Conservation (phyloP, 495 filamentous ascomycete species). For the Neurospora intermedia region DNA sequence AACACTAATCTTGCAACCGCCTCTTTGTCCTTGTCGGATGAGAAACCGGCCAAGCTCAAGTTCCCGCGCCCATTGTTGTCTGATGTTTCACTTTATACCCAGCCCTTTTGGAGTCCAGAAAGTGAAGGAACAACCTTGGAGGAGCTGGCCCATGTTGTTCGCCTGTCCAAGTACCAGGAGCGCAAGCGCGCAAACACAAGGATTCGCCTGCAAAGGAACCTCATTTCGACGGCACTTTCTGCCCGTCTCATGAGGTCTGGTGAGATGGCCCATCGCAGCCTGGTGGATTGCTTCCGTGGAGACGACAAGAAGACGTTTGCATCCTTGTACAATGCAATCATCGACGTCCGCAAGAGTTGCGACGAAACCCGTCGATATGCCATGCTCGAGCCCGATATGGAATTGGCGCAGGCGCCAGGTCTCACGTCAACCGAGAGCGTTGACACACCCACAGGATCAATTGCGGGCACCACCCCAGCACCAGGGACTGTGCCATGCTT, state of each 20-base stretch:
- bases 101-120: constrained; percentile 34
- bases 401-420: constrained; percentile 34
- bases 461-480: constrained; percentile 24
- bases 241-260: constrained; percentile 70
- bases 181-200: constrained; percentile 57
- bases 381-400: constrained; percentile 57
- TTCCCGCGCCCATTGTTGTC: constrained; percentile 35
- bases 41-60: constrained; percentile 17
- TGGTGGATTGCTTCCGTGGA: constrained; percentile 79
- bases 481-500: constrained; percentile 53
- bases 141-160: constrained; percentile 60
- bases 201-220: constrained; percentile 52
- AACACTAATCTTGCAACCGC: constrained; percentile 3
- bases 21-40: constrained; percentile 11
- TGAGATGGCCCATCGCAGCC: constrained; percentile 64
- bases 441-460: constrained; percentile 28
- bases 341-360: constrained; percentile 81
- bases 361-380: constrained; percentile 58
- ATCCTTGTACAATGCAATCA: constrained; percentile 73
- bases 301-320: constrained; percentile 88
- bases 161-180: constrained; percentile 63
- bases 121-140: constrained; percentile 50
- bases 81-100: constrained; percentile 42
- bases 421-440: constrained; percentile 35
- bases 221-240: constrained; percentile 66